These are phyloP conservation scores for Gossypium gossypioides DNA, from an alignment of 441 rosid genomes.

Conservation along the genomic window DNA sequence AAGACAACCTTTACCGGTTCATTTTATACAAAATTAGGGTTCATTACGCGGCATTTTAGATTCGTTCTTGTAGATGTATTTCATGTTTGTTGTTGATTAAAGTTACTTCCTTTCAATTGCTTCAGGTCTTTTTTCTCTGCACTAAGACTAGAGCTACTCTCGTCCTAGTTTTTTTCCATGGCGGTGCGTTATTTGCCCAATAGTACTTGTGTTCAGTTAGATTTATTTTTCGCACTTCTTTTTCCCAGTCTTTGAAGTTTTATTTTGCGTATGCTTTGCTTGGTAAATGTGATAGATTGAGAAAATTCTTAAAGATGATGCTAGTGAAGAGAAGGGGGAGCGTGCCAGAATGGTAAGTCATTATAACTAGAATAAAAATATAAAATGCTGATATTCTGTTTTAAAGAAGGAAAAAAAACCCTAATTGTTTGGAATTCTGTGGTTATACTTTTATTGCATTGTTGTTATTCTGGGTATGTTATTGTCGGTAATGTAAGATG, in stretches of 20 bases:
- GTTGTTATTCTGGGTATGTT: background rate
- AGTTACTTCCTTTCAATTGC: background rate
- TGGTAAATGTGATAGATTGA: slow-evolving; percentile 40
- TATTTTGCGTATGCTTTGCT: background rate
- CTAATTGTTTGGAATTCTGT: slow-evolving; percentile 6
- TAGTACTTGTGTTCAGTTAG: background rate
- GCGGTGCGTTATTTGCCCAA: slow-evolving; percentile 24
- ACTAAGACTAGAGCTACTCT: background rate
- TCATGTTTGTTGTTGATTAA: background rate
- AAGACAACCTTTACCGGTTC: background rate
- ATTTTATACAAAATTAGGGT: background rate
- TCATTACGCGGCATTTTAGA: background rate
- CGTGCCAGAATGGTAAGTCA: slow-evolving; percentile 86
- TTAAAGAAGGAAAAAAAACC: background rate
- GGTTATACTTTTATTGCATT: background rate
- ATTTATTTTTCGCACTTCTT: background rate
- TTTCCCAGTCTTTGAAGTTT: background rate
- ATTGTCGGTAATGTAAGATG: background rate
- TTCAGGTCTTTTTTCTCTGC: slow-evolving; percentile 22
- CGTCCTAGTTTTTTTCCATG: slow-evolving; percentile 19
- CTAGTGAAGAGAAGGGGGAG: slow-evolving; percentile 91
- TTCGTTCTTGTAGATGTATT: background rate
- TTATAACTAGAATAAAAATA: background rate
- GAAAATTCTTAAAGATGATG: slow-evolving; percentile 78
- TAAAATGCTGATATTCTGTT: background rate